Evolutionary conservation across 2,329 filamentous ascomycete genomes (phyloP), one percentile per base, ranked within the genome.

Genomic region (Pseudopyricularia cyperi): DNA sequence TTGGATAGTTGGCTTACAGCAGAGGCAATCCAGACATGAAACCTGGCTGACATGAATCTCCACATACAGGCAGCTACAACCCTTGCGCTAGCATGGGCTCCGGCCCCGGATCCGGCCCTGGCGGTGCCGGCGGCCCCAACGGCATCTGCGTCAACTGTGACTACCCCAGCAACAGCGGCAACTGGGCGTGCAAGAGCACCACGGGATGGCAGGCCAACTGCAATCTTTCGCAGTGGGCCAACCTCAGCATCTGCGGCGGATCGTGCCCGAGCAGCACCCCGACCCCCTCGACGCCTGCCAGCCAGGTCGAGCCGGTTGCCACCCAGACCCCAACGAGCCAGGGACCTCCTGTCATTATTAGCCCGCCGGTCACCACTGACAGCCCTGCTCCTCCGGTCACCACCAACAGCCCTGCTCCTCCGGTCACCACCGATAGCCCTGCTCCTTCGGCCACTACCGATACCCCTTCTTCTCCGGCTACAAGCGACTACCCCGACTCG

Each of bases 131-230:
- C 15, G 47, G 47, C 28, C 14, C 19, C 12, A 14, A 47, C 46
- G 26, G 24, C 26, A 11, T 11, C 2, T 44, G 39, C 39, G 46
- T 47, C 46, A 47, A 22, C 47, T 49, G 47, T 28, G 47, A 49
- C 33, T 49, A 49, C 47, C 47, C 48, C 32, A 49, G 48, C 48
- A 49, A 49, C 33, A 30, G 28, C 33, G 35, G n/a, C 33, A 49
- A 49, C 48, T 26, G 17, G 7, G 26, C 35, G 12, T 49, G 48
- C 48, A n/a, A 30, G 33, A 37, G 33, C 33, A 49, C 32, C 33
- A 26, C 17, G 17, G 35, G 32, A 9, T 7, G 17, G 19, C 33
- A 24, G 48, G 47, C 47, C 46, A 33, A 33, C 46, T 33, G 32
- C 30, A 48, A 33, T 28, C n/a, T 48, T 11, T 15, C 46, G 4